Base-by-base conservation (phyloP, 2,329 filamentous ascomycete genomes). In the Trichophyton equinum region DNA sequence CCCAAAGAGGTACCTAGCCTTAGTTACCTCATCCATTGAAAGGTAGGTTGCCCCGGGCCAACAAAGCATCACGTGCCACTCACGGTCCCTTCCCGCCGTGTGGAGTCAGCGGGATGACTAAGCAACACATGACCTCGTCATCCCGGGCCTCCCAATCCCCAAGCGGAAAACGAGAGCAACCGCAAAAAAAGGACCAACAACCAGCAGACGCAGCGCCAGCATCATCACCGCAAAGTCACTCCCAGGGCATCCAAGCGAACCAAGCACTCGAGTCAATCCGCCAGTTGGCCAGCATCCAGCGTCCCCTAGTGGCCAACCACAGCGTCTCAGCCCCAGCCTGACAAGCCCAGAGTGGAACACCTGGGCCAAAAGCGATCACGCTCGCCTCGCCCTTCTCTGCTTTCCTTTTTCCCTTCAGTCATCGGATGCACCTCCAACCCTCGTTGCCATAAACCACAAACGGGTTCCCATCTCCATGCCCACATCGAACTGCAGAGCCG, bases 371-470 rank as follows among this genome's bases (percentile, higher is more conserved):
- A 33, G 27, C 25, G 51, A 55, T 36, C 30, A 36, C 51, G n/a
- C 27, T 36, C 51, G 5, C 18, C 33, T 38, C 33, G 33, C 33
- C 9, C 25, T 55, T 55, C 27, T 20, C 13, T 44, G n/a, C 40
- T 4, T 25, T 15, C 40, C n/a, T 18, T 9, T 9, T 25, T 15
- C 38, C 33, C n/a, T 22, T 57, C 55, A 18, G 22, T 57, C 33
- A 57, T 59, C 57, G 57, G 57, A 49, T 59, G 57, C 30, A 40
- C 33, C 55, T 30, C 55, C 30, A 40, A 42, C 13, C 30, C 33
- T 11, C 36, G 15, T 44, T 59, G 57, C 15, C 27, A 42, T 30
- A 15, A 44, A 47, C 57, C 40, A 30, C 20, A 3, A 25, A 27
- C 36, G 15, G 27, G n/a, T 33, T 42, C 30, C 22, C 44, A 33